Base-by-base conservation (phyloP, 495 filamentous ascomycete species). In the Geopyxis carbonaria region DNA sequence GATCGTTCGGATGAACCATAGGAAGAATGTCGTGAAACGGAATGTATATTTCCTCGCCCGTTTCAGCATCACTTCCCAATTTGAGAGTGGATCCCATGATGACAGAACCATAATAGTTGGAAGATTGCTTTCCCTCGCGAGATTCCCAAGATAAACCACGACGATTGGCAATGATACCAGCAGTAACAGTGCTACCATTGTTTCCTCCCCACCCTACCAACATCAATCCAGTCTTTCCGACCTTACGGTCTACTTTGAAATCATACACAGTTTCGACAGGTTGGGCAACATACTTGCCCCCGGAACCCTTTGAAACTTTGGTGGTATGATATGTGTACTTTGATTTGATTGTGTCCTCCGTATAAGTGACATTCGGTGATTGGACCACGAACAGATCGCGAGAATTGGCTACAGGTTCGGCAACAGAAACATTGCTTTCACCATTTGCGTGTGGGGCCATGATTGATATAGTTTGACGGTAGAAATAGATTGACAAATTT, bases 31-130 rank as follows among this genome's bases (percentile, higher is more conserved):
- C 71, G 56, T 82, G 83, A 71, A 95, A 89, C 33, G 89, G 89
- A 51, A 97, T 78, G 64, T 95, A 93, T 64, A 97, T 72, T 53
- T 97, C 89, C 63, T 82, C 71, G 50, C 69, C 73, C 31, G 86
- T 85, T 61, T 78, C 73, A 40, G 76, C 67, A 50, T 95, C 80
- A 16, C 75, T 81, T 29, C 89, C 89, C 40, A 97, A 74, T 72
- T 94, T 97, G 64, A 94, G 72, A 41, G 89, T 97, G 9, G 89
- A 94, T 46, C 75, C 67, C 91, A 95, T 94, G 59, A 94, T 70
- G 45, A 95, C 73, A 13, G 89, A 97, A 46, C 89, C 89, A 59
- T 93, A 97, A 69, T 97, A 97, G 63, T 97, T 95, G 62, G 89
- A 78, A 34, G 68, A 62, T 44, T 72, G 82, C 43, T 68, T 63